phyloP scores from a whole-genome alignment of 495 filamentous ascomycete species.

The Tetracladium setigerum region DNA sequence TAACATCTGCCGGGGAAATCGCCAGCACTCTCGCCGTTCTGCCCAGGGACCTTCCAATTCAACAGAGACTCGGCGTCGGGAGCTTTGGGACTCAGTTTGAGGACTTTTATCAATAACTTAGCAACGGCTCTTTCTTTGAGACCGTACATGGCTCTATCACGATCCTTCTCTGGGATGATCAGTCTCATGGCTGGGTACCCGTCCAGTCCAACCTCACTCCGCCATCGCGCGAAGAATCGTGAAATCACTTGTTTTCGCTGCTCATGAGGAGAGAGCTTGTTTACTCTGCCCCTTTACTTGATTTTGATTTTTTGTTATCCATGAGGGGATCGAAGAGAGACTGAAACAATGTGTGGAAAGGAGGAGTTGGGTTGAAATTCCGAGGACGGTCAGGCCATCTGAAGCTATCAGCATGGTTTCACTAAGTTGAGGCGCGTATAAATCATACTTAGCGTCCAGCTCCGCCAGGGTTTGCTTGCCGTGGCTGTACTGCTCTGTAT shows the following conservation, averaged over 20 bases:
- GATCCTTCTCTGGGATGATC: constrained; percentile 89
- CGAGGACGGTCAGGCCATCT: constrained; percentile 80
- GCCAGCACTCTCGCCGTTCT: constrained; percentile 59
- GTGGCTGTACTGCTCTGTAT: constrained; percentile 39
- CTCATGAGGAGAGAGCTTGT: constrained; percentile 65
- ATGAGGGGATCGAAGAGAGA: constrained; percentile 82
- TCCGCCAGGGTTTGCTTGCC: constrained; percentile 39
- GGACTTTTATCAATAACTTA: constrained; percentile 77
- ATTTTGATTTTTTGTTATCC: constrained; percentile 66
- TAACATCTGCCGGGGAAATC: constrained; percentile 87
- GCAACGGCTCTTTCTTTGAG: constrained; percentile 90
- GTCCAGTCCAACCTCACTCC: constrained; percentile 79
- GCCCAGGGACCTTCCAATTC: constrained; percentile 89
- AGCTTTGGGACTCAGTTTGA: constrained; percentile 88
- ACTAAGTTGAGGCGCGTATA: background rate
- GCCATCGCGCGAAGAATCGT: constrained; percentile 83
- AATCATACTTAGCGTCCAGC: constrained; percentile 55
- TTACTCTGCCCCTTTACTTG: constrained; percentile 49
- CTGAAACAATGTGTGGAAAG: constrained; percentile 74
- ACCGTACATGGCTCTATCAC: constrained; percentile 88
- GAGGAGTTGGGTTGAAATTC: constrained; percentile 70
- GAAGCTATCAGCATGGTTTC: background rate
- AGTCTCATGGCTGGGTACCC: constrained; percentile 90
- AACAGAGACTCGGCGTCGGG: constrained; percentile 79
- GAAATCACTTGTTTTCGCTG: constrained; percentile 79